phyloP scores from a whole-genome alignment of 495 filamentous ascomycete species.

The Amphirosellinia nigrospora region DNA sequence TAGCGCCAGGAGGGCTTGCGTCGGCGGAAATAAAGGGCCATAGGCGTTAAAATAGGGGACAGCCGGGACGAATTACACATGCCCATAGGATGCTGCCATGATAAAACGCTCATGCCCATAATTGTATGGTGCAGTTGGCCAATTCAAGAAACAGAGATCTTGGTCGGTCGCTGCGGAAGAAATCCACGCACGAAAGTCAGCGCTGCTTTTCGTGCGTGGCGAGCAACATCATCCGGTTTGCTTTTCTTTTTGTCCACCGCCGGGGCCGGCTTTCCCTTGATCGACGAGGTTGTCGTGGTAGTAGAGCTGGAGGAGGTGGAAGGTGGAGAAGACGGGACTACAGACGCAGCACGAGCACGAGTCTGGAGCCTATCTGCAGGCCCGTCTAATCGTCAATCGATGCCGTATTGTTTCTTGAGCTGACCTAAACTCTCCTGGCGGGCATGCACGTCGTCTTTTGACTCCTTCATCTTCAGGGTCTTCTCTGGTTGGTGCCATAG shows the following conservation, averaged over 20 bases:
- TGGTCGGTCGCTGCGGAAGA: constrained; percentile 40
- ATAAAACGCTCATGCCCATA: constrained; percentile 28
- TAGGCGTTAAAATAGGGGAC: constrained; percentile 26
- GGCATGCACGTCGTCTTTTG: constrained; percentile 92
- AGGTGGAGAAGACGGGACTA: constrained; percentile 58
- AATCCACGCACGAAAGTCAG: constrained; percentile 52
- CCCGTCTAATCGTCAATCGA: constrained; percentile 86
- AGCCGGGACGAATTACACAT: constrained; percentile 13
- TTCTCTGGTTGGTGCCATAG: constrained; percentile 99
- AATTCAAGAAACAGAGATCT: constrained; percentile 40
- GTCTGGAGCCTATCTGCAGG: constrained; percentile 58
- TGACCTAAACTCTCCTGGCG: constrained; percentile 97
- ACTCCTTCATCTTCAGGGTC: constrained; percentile 89
- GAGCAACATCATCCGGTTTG: constrained; percentile 41
- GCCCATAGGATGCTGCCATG: constrained; percentile 22
- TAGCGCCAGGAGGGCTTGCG: not conserved
- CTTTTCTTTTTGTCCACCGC: constrained; percentile 37
- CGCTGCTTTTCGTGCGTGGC: constrained; percentile 46
- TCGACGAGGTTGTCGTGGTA: constrained; percentile 34
- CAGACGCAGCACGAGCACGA: constrained; percentile 48
- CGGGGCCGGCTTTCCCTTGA: constrained; percentile 39
- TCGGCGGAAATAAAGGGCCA: constrained; percentile 36
- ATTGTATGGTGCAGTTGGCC: constrained; percentile 25
- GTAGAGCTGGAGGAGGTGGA: constrained; percentile 46
- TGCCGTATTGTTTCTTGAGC: constrained; percentile 96